Conservation (phyloP, 257 asterid genomes). For the Penstemon barbatus region DNA sequence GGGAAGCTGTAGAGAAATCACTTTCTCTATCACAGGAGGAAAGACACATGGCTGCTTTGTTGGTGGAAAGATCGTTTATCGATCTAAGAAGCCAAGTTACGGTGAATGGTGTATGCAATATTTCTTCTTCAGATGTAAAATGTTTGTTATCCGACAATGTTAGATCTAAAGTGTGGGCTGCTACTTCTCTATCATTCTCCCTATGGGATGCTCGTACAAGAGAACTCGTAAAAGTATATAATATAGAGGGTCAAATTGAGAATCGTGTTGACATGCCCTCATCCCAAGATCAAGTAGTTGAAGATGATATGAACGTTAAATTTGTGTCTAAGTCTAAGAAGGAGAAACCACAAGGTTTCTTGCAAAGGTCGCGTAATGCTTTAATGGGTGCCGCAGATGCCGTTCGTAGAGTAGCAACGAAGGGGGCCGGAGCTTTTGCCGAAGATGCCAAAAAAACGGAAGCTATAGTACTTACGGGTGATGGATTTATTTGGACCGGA, state of each 20-base stretch:
- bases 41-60: constrained; percentile 79
- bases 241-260: constrained; percentile 82
- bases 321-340: constrained; percentile 74
- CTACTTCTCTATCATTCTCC: constrained; percentile 72
- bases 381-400: constrained; percentile 99
- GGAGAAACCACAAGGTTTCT: constrained; percentile 84
- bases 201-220: constrained; percentile 94
- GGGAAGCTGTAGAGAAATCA: constrained; percentile 90
- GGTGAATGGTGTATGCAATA: constrained; percentile 74
- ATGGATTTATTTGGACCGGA: constrained; percentile 90
- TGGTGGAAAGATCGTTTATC: constrained; percentile 73
- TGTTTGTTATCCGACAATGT: constrained; percentile 60
- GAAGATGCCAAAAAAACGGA: constrained; percentile 82
- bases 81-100: constrained; percentile 88
- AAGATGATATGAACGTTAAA: constrained; percentile 75
- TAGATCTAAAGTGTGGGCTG: constrained; percentile 85
- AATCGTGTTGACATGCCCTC: constrained; percentile 67
- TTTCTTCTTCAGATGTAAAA: constrained; percentile 87
- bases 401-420: constrained; percentile 83
- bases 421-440: constrained; percentile 66
- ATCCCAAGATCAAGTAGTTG: constrained; percentile 62
- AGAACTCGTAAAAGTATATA: constrained; percentile 81
- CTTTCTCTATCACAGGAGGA: constrained; percentile 75
- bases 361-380: constrained; percentile 92
- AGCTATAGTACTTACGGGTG: constrained; percentile 66